These are phyloP conservation scores for Quercus variabilis DNA, from an alignment of 306 rosid genomes.

Conservation along the genomic window DNA sequence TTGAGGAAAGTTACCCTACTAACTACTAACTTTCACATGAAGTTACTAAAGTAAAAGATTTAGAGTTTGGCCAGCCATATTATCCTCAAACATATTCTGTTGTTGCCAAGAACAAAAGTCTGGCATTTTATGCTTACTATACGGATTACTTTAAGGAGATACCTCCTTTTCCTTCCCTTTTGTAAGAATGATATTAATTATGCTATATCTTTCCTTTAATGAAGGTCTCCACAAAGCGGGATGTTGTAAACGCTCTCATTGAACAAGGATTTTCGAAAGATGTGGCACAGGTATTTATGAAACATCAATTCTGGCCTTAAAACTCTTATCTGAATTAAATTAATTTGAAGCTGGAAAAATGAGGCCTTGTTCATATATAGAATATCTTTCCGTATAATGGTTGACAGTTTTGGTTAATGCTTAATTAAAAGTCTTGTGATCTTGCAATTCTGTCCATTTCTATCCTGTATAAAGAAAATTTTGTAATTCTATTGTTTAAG, in stretches of 20 bases:
- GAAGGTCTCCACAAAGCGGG: slow-evolving; percentile 73
- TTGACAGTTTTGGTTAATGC: not conserved
- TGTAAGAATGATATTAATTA: not conserved
- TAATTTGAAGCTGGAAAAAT: not conserved
- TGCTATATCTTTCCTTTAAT: slow-evolving; percentile 19
- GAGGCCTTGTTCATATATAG: not conserved
- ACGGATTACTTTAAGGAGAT: not conserved
- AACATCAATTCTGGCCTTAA: not conserved
- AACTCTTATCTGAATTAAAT: not conserved
- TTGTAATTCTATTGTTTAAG: not conserved
- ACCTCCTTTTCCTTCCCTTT: not conserved
- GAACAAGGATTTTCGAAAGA: slow-evolving; percentile 80
- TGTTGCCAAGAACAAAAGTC: not conserved
- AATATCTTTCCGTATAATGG: not conserved
- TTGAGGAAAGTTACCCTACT: not conserved
- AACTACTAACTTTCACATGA: not conserved
- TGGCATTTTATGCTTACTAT: not conserved
- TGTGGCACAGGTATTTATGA: slow-evolving; percentile 74
- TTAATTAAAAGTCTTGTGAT: not conserved
- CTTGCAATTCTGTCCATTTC: not conserved
- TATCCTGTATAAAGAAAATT: not conserved
- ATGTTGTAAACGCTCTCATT: slow-evolving; percentile 54
- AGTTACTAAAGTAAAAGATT: not conserved
- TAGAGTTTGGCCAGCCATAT: not conserved
- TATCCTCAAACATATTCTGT: not conserved